These are phyloP conservation scores for Penicillium nucicola DNA, from an alignment of 495 filamentous ascomycete genomes.

Conservation along the genomic window DNA sequence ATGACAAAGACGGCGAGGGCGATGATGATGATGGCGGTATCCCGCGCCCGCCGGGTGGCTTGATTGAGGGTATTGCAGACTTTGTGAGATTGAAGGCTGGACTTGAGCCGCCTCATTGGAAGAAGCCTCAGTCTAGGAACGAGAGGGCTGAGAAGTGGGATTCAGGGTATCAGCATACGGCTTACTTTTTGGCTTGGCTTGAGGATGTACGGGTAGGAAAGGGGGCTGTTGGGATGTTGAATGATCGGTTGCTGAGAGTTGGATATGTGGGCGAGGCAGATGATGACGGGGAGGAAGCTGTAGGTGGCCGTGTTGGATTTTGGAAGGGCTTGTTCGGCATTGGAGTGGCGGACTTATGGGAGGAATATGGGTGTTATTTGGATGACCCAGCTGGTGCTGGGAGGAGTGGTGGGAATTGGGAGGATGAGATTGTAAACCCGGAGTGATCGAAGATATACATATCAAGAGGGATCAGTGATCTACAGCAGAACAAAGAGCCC, in stretches of 20 bases:
- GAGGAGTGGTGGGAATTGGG: constrained; percentile 20
- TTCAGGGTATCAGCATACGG: constrained; percentile 87
- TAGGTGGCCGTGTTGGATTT: constrained; percentile 45
- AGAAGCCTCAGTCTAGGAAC: constrained; percentile 46
- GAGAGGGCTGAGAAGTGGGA: constrained; percentile 66
- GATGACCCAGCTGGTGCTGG: constrained; percentile 14
- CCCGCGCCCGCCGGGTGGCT: constrained; percentile 58
- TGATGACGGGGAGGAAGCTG: constrained; percentile 38
- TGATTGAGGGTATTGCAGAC: constrained; percentile 93
- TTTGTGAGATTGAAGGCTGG: constrained; percentile 80
- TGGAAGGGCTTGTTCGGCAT: constrained; percentile 69
- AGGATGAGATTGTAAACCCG: constrained; percentile 28
- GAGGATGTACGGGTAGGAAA: constrained; percentile 67
- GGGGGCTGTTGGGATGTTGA: constrained; percentile 70
- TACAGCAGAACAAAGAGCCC: neutral
- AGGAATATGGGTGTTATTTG: constrained; percentile 58
- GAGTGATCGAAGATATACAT: constrained; percentile 1
- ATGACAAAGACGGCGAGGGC: constrained; percentile 9
- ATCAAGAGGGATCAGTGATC: neutral
- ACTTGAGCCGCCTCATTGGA: constrained; percentile 83
- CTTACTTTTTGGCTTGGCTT: constrained; percentile 77
- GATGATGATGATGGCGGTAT: constrained; percentile 5
- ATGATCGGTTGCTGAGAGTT: constrained; percentile 61
- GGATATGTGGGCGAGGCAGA: constrained; percentile 37
- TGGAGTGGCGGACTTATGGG: constrained; percentile 67